Conservation (phyloP, 2,329 filamentous ascomycete species). For the Fusarium sp. region DNA sequence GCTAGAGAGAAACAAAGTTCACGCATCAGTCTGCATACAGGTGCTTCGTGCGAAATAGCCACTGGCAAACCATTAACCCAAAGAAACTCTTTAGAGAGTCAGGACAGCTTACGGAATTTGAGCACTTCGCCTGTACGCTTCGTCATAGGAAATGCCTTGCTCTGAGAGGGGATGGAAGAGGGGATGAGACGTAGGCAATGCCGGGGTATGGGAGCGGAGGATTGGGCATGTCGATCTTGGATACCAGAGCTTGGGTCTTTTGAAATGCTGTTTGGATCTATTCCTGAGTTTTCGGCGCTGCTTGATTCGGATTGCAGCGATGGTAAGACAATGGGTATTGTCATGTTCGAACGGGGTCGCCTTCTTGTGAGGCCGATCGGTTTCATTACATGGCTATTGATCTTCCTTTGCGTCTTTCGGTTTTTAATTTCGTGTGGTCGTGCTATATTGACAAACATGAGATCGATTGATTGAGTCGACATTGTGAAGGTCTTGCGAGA, state of each 20-base stretch:
- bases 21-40: slow-evolving; percentile 9
- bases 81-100: accelerated
- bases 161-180: not conserved
- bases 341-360: not conserved
- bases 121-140: not conserved
- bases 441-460: slow-evolving; percentile 23
- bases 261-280: too few species aligned
- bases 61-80: not conserved
- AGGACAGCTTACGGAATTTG: not conserved
- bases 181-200: not conserved
- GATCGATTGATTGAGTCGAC: not conserved
- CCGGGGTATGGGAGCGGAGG: not conserved
- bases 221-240: not conserved
- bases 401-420: slow-evolving; percentile 5
- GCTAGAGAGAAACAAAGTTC: slow-evolving; percentile 15
- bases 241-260: too few species aligned
- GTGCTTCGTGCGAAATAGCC: not conserved
- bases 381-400: slow-evolving; percentile 29
- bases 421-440: slow-evolving; percentile 17
- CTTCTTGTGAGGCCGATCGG: slow-evolving; percentile 5
- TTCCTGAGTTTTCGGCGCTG: not conserved
- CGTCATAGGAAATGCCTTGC: not conserved
- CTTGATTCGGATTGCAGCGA: not conserved
- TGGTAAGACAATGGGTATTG: not conserved
- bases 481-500: too few species aligned